phyloP scores from a whole-genome alignment of 176 grass and related monocot genomes.

The Zea mays region DNA sequence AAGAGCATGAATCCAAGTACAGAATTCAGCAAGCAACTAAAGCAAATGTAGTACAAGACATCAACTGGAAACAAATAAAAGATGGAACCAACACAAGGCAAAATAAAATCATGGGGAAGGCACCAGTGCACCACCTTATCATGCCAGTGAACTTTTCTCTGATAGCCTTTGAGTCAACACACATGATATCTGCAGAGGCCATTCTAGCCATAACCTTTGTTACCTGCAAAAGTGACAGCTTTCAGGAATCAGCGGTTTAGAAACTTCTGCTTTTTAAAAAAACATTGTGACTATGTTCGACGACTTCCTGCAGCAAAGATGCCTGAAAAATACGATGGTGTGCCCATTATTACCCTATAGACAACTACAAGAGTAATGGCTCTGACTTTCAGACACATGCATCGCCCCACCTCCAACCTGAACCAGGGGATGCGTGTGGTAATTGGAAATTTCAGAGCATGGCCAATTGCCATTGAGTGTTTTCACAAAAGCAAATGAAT shows the following conservation, averaged over 20 bases:
- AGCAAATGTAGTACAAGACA: not conserved
- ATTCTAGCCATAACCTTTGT: constrained; percentile 82
- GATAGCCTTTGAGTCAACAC: constrained; percentile 83
- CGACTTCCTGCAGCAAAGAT: not conserved
- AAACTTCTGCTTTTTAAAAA: not conserved
- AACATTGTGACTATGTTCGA: not conserved
- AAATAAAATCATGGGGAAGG: constrained; percentile 6
- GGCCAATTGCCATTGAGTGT: not conserved
- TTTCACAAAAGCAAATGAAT: not conserved
- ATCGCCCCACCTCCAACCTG: not conserved
- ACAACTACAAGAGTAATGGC: not conserved
- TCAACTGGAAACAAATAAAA: not conserved
- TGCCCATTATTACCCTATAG: not conserved
- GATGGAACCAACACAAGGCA: not conserved
- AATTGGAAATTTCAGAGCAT: not conserved
- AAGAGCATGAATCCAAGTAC: not conserved
- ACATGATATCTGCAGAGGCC: constrained; percentile 86
- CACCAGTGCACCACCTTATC: constrained; percentile 56
- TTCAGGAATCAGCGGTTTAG: not conserved
- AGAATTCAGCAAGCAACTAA: not conserved
- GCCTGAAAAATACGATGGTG: not conserved
- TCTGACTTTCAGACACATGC: not conserved
- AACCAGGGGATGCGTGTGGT: not conserved
- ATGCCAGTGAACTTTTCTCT: constrained; percentile 95
- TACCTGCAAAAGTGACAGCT: constrained; percentile 42